These are phyloP conservation scores for Zymoseptoria tritici DNA, from an alignment of 2,329 filamentous ascomycete species.

Conservation along the genomic window DNA sequence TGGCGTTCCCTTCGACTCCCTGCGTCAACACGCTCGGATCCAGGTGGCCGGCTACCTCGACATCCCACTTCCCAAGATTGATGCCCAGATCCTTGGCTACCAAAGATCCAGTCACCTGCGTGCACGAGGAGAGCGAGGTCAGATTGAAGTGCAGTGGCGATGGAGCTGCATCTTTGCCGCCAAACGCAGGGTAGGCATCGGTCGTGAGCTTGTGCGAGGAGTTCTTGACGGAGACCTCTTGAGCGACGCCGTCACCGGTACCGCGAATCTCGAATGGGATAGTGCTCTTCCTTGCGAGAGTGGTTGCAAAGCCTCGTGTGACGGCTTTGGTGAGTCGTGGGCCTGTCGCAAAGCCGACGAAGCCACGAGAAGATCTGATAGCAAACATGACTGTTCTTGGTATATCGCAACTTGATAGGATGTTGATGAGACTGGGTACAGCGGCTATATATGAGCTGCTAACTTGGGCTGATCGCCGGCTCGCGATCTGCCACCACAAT, in stretches of 20 bases:
- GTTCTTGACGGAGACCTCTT: not conserved
- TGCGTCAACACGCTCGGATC: constrained; percentile 7
- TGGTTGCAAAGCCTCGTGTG: not conserved
- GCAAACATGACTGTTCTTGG: not conserved
- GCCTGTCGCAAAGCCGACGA: not conserved
- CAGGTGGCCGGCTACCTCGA: constrained; percentile 5
- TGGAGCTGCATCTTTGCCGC: constrained; percentile 6
- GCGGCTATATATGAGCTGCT: not conserved
- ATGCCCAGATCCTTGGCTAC: constrained; percentile 10
- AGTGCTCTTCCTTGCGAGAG: not conserved
- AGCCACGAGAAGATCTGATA: not conserved
- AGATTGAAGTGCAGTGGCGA: constrained; percentile 11
- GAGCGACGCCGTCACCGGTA: constrained; percentile 1
- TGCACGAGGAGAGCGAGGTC: constrained; percentile 6
- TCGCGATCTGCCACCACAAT: not conserved
- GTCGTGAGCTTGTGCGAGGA: constrained; percentile 1
- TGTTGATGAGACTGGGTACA: not conserved
- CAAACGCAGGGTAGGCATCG: constrained; percentile 5
- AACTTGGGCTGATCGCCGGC: not conserved
- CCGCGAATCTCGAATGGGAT: constrained; percentile 6
- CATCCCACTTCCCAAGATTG: constrained; percentile 7
- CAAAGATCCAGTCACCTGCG: constrained; percentile 9
- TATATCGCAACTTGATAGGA: not conserved
- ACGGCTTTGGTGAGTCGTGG: not conserved
- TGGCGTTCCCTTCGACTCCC: constrained; percentile 7